Evolutionary conservation across 2,329 filamentous ascomycete genomes (phyloP).

Genomic region (Nannizziopsis barbatae): DNA sequence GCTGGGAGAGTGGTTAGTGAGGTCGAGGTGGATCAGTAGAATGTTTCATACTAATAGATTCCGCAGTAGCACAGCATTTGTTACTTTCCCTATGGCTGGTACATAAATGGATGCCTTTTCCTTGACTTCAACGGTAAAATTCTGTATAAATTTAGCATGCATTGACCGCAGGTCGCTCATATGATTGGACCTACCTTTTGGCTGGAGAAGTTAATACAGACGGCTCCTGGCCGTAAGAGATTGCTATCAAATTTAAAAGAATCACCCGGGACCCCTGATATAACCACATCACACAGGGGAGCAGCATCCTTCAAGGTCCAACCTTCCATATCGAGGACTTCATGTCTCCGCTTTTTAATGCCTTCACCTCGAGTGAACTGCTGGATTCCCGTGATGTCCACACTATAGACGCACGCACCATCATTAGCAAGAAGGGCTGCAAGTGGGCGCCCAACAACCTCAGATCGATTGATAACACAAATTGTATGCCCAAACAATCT

Average conservation of each 20-base stretch:
- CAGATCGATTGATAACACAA: slow-evolving; percentile 89
- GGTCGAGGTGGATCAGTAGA: neutral
- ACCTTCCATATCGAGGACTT: slow-evolving; percentile 70
- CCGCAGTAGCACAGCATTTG: slow-evolving; percentile 78
- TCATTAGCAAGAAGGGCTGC: slow-evolving; percentile 92
- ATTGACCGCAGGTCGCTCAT: neutral
- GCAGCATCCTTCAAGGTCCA: slow-evolving; percentile 72
- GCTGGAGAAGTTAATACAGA: slow-evolving; percentile 98
- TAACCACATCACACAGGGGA: slow-evolving; percentile 84
- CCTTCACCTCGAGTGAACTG: slow-evolving; percentile 84
- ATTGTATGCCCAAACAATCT: slow-evolving; percentile 86
- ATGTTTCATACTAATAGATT: slow-evolving; percentile 60
- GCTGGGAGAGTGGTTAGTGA: slow-evolving; percentile 18
- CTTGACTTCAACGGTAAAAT: slow-evolving; percentile 83
- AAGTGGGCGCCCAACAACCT: slow-evolving; percentile 87
- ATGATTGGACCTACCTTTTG: slow-evolving; percentile 49
- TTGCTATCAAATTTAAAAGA: slow-evolving; percentile 80
- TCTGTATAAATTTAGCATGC: slow-evolving; percentile 36
- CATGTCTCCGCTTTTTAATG: slow-evolving; percentile 72
- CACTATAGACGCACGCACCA: slow-evolving; percentile 86
- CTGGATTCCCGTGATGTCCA: slow-evolving; percentile 85
- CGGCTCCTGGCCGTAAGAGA: slow-evolving; percentile 73
- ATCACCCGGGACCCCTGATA: slow-evolving; percentile 80
- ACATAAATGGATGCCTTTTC: slow-evolving; percentile 96
- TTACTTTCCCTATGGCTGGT: slow-evolving; percentile 93